Evolutionary conservation across 2,329 filamentous ascomycete species (phyloP).

Genomic region (Mariannaea elegans): DNA sequence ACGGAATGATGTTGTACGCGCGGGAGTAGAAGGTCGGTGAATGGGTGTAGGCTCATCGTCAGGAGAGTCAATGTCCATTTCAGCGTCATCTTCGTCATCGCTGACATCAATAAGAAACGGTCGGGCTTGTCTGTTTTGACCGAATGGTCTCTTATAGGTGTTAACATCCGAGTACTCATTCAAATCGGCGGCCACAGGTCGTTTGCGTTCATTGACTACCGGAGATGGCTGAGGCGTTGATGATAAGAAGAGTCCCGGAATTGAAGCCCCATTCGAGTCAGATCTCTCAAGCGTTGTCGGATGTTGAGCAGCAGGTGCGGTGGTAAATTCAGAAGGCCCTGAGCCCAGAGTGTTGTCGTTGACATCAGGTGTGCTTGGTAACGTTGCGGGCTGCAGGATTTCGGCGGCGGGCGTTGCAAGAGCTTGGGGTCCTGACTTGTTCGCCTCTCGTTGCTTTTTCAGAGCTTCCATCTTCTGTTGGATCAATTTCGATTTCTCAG

Average conservation of each 20-base stretch:
- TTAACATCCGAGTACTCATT: conserved; percentile 60
- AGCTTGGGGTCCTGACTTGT: conserved; percentile 32
- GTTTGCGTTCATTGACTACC: conserved; percentile 43
- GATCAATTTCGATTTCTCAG: conserved; percentile 76
- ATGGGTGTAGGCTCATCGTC: conserved; percentile 51
- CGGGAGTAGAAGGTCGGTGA: conserved; percentile 42
- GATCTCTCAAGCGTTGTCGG: conserved; percentile 10
- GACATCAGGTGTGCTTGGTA: background rate
- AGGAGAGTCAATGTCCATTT: conserved; percentile 72
- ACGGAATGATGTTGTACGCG: conserved; percentile 50
- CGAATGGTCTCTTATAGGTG: conserved; percentile 68
- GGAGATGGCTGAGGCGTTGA: conserved; percentile 38
- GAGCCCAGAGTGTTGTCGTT: conserved; percentile 8
- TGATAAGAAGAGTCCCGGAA: conserved; percentile 50
- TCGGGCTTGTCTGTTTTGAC: conserved; percentile 65
- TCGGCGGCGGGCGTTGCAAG: conserved; percentile 13
- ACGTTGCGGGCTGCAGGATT: background rate
- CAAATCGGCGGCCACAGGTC: conserved; percentile 73
- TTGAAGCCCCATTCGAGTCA: conserved; percentile 34
- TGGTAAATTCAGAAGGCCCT: conserved; percentile 1
- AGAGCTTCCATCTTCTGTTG: conserved; percentile 82
- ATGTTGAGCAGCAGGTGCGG: conserved; percentile 17
- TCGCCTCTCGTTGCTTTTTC: conserved; percentile 63
- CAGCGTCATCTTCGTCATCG: conserved; percentile 73
- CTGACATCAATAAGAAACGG: conserved; percentile 86